phyloP scores from a whole-genome alignment of 192 early-diverging fungal species.

The Coemansia sp. region DNA sequence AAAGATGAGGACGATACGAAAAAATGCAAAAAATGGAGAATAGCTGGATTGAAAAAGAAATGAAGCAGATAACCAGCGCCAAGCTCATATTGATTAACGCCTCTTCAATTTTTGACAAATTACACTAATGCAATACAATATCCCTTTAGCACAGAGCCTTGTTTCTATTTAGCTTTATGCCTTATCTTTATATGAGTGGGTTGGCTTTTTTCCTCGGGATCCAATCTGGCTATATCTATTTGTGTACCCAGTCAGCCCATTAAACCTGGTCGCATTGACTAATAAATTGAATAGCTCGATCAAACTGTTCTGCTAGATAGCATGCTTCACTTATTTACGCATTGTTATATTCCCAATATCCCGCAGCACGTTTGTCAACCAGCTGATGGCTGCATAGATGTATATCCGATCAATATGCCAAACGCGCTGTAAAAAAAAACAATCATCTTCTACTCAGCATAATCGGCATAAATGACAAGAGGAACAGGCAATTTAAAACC shows the following conservation, averaged over 20 bases:
- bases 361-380: neutral
- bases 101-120: neutral
- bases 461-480: neutral
- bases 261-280: neutral
- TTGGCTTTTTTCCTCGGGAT: too few species aligned
- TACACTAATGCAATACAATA: neutral
- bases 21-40: neutral
- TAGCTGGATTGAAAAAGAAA: neutral
- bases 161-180: neutral
- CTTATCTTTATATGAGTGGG: neutral
- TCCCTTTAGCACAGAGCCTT: neutral
- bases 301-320: neutral
- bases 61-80: neutral
- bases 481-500: neutral
- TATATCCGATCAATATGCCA: neutral
- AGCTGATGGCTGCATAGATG: neutral
- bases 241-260: neutral
- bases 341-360: neutral
- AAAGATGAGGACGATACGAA: neutral
- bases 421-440: neutral
- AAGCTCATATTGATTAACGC: slow-evolving; percentile 9
- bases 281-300: neutral
- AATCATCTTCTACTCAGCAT: neutral
- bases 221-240: too few species aligned
- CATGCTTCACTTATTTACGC: too few species aligned